These are phyloP conservation scores for Salvia hispanica DNA, from an alignment of 257 asterid genomes.

Conservation along the genomic window DNA sequence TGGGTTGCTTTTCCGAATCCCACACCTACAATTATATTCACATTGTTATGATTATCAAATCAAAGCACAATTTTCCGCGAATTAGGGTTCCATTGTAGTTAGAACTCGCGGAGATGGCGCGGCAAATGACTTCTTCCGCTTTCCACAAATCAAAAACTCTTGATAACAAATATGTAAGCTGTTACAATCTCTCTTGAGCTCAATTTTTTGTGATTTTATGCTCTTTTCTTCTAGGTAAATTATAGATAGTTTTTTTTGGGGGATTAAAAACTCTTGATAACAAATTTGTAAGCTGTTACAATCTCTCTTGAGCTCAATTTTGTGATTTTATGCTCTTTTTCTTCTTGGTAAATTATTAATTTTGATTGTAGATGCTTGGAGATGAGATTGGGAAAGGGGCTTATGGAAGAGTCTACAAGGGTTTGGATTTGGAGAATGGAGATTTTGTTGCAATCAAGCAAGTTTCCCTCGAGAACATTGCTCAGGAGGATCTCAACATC, in stretches of 20 bases:
- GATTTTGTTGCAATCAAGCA: constrained; percentile 98
- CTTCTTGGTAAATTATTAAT: too few species aligned
- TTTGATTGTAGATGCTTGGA: constrained; percentile 74
- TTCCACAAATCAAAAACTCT: constrained; percentile 56
- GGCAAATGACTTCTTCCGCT: constrained; percentile 53
- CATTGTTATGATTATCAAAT: constrained; percentile 6
- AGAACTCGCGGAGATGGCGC: constrained; percentile 43
- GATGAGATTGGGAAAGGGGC: constrained; percentile 99
- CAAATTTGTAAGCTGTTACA: too few species aligned
- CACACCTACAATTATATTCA: not conserved
- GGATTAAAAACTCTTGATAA: too few species aligned
- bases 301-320: too few species aligned
- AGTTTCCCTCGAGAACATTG: constrained; percentile 92
- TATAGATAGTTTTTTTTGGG: too few species aligned
- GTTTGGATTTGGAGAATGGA: constrained; percentile 90
- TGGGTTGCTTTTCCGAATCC: not conserved
- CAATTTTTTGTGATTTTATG: not conserved
- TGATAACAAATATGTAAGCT: constrained; percentile 51
- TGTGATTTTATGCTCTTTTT: too few species aligned
- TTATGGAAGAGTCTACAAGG: constrained; percentile 96
- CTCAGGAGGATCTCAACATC: constrained; percentile 82
- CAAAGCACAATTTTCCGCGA: constrained; percentile 28
- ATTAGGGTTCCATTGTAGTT: constrained; percentile 29
- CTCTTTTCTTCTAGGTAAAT: not conserved
- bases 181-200: constrained; percentile 9